Conservation (phyloP, 139 green algal genomes). For the Zygnema cylindricum region DNA sequence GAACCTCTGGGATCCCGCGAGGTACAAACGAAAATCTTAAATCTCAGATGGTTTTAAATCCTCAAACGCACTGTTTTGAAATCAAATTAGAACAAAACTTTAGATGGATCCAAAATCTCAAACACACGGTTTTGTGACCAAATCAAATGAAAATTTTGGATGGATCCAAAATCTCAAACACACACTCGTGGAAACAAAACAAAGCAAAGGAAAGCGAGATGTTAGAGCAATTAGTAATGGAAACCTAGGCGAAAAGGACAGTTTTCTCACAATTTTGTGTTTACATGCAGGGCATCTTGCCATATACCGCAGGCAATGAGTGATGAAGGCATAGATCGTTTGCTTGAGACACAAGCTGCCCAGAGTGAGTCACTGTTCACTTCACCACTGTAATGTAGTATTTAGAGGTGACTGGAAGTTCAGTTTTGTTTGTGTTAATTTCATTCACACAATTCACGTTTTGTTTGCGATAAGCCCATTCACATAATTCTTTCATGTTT, state of each 20-base stretch:
- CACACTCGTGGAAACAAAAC: too few relatives aligned
- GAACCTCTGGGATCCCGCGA: constrained; percentile 5
- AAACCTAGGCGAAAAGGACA: neutral
- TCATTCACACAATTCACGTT: neutral
- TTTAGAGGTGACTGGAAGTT: neutral
- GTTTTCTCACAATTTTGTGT: neutral
- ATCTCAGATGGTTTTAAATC: too few relatives aligned
- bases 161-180: too few relatives aligned
- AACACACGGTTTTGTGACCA: too few relatives aligned
- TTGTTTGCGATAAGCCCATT: neutral
- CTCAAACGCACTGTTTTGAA: too few relatives aligned
- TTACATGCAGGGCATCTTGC: neutral
- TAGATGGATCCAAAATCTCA: too few relatives aligned
- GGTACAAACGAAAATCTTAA: neutral
- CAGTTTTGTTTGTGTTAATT: neutral
- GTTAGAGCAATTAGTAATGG: neutral
- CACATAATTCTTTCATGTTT: neutral
- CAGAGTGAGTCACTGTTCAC: neutral
- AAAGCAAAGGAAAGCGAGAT: too few relatives aligned
- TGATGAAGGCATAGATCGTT: neutral
- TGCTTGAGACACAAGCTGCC: neutral
- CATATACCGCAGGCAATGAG: constrained; percentile 6
- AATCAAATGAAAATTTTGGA: too few relatives aligned
- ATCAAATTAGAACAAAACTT: too few relatives aligned
- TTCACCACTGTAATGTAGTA: neutral